Conservation (phyloP, 371 early-diverging fungal genomes). For the Apophysomyces elegans region DNA sequence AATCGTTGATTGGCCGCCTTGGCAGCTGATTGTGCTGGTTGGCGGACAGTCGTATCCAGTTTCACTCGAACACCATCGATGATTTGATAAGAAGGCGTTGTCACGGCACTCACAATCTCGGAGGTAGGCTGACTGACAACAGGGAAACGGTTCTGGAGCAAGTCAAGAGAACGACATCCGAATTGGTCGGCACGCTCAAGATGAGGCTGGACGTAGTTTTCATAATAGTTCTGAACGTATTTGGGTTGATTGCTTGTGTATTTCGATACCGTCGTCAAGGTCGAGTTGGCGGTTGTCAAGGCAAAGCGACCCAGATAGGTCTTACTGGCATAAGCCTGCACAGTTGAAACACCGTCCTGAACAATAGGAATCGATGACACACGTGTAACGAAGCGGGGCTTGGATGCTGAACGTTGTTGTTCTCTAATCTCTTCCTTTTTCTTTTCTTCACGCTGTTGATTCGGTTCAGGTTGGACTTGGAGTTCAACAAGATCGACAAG, state of each 20-base stretch:
- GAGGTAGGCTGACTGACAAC: slow-evolving; percentile 62
- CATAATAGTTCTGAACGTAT: slow-evolving; percentile 55
- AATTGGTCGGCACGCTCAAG: slow-evolving; percentile 63
- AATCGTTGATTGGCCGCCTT: slow-evolving; percentile 51
- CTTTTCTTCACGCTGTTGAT: slow-evolving; percentile 7
- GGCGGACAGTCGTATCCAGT: slow-evolving; percentile 47
- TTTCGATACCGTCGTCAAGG: slow-evolving; percentile 41
- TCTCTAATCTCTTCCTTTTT: slow-evolving; percentile 13
- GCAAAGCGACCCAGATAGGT: slow-evolving; percentile 58
- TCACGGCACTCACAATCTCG: slow-evolving; percentile 60
- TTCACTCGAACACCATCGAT: slow-evolving; percentile 38
- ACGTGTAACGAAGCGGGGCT: slow-evolving; percentile 48
- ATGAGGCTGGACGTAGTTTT: slow-evolving; percentile 56
- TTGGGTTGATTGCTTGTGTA: slow-evolving; percentile 39
- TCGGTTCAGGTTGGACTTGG: slow-evolving; percentile 6
- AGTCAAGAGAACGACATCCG: slow-evolving; percentile 70
- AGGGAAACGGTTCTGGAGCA: slow-evolving; percentile 66
- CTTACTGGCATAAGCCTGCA: slow-evolving; percentile 49
- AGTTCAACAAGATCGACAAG: slow-evolving; percentile 1
- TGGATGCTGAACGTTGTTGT: slow-evolving; percentile 5
- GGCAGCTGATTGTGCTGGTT: slow-evolving; percentile 48
- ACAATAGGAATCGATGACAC: slow-evolving; percentile 68
- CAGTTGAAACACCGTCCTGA: slow-evolving; percentile 59
- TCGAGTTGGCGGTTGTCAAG: slow-evolving; percentile 43
- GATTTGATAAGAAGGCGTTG: slow-evolving; percentile 31